These are phyloP conservation scores for Ceratobasidium sp. DNA, from an alignment of 1,284 basidiomycete species.

Conservation along the genomic window DNA sequence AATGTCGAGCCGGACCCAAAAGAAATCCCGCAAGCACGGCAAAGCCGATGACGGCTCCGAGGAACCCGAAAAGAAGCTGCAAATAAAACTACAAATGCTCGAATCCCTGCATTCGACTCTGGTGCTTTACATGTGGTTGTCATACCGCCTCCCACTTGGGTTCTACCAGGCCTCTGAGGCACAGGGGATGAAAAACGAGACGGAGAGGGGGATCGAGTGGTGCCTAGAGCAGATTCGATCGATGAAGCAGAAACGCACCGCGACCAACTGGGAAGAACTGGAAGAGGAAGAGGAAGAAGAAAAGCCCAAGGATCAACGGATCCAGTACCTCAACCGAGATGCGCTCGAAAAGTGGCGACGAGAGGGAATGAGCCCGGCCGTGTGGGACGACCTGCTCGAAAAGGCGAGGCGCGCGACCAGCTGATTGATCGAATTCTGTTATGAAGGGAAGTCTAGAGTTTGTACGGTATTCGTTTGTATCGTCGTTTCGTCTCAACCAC, in stretches of 20 bases:
- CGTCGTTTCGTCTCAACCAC: neutral
- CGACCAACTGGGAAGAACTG: neutral
- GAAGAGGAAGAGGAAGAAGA: neutral
- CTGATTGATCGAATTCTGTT: neutral
- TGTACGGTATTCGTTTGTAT: conserved; percentile 3
- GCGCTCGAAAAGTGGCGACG: conserved; percentile 8
- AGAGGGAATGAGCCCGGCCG: neutral
- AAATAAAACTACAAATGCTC: conserved; percentile 56
- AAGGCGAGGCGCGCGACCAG: neutral
- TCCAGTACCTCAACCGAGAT: conserved; percentile 17
- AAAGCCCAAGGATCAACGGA: neutral
- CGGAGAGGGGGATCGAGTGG: conserved; percentile 76
- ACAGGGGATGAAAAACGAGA: conserved; percentile 62
- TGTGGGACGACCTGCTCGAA: conserved; percentile 4
- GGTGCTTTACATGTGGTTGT: conserved; percentile 87
- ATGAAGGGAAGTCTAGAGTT: neutral
- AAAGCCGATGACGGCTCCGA: conserved; percentile 44
- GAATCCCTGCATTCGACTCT: conserved; percentile 86
- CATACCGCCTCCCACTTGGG: conserved; percentile 74
- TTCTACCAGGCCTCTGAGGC: conserved; percentile 69
- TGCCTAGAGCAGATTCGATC: conserved; percentile 51
- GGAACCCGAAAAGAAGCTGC: conserved; percentile 46
- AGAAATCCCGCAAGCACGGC: neutral
- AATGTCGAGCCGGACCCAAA: conserved; percentile 44
- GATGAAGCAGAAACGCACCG: neutral